Evolutionary conservation across 2,329 filamentous ascomycete genomes (phyloP).

Genomic region (Decorospora gaudefroyi): DNA sequence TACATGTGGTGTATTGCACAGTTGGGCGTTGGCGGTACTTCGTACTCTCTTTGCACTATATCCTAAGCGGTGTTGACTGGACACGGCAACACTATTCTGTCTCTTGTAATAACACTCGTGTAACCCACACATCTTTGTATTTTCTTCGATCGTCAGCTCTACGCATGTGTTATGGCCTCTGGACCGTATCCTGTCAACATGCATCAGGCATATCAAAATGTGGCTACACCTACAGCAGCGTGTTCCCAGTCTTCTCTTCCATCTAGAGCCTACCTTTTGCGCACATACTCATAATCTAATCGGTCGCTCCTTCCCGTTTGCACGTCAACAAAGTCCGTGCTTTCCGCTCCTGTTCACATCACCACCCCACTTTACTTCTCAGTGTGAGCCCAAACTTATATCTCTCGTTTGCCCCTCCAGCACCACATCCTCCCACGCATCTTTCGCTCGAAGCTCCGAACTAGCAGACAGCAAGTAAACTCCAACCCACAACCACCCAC

Average conservation of each 20-base stretch:
- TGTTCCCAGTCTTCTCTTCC: not conserved
- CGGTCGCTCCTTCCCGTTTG: slow-evolving; percentile 1
- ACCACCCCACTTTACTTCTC: no score
- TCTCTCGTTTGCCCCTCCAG: no score
- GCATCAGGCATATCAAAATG: not conserved
- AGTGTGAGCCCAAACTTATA: no score
- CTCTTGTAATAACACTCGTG: slow-evolving; percentile 14
- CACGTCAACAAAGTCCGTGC: slow-evolving; percentile 1
- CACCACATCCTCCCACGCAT: no score
- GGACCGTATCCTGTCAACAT: not conserved
- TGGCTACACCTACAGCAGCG: not conserved
- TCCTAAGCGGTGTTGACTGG: slow-evolving; percentile 10
- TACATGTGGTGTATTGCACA: slow-evolving; percentile 2
- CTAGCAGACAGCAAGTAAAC: not conserved
- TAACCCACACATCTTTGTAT: not conserved
- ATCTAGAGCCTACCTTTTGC: not conserved
- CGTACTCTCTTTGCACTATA: slow-evolving; percentile 15
- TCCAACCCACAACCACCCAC: not conserved
- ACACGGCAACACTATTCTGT: slow-evolving; percentile 9
- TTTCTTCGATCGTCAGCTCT: slow-evolving; percentile 5
- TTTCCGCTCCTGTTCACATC: not conserved
- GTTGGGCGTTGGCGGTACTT: slow-evolving; percentile 9
- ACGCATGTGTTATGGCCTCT: not conserved
- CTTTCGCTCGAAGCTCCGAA: no score
- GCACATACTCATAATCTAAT: not conserved